Conservation (phyloP, 345 rosid genomes). For the Hibiscus syriacus region DNA sequence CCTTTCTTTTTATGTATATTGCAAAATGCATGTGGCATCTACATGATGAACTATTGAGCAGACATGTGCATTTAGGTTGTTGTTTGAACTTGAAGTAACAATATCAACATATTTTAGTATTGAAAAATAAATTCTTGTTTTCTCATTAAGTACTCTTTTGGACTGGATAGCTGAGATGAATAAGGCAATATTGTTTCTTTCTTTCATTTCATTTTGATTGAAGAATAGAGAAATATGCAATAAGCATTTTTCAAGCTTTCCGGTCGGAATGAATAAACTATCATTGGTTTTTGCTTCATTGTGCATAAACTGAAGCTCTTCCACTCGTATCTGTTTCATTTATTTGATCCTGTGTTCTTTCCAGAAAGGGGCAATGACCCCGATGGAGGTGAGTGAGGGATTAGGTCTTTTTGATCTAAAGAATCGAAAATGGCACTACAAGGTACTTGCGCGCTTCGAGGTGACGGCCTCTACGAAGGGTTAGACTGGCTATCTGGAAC, state of each 20-base stretch:
- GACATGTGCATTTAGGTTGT: too few relatives aligned
- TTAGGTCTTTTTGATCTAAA: slow-evolving; percentile 84
- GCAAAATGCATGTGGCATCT: background rate
- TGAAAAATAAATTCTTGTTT: too few relatives aligned
- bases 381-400: slow-evolving; percentile 88
- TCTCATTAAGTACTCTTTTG: too few relatives aligned
- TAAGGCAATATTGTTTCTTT: too few relatives aligned
- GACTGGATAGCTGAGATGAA: background rate
- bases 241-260: background rate
- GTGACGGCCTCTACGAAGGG: slow-evolving; percentile 98
- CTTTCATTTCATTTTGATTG: too few relatives aligned
- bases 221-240: too few relatives aligned
- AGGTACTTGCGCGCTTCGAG: slow-evolving; percentile 91
- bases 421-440: slow-evolving; percentile 99
- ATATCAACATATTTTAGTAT: too few relatives aligned
- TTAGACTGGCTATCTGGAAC: slow-evolving; percentile 87
- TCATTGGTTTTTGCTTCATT: too few relatives aligned
- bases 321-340: too few relatives aligned
- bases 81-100: background rate
- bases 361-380: slow-evolving; percentile 98
- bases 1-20: background rate
- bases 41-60: background rate
- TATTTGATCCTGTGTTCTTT: background rate
- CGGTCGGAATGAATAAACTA: too few relatives aligned
- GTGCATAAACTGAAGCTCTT: too few relatives aligned